Percentiles rank a stretch among this genome's conserved stretches.
Conservation (phyloP, 371 early-diverging fungal species). For the Batrachochytrium dendrobatidis region DNA sequence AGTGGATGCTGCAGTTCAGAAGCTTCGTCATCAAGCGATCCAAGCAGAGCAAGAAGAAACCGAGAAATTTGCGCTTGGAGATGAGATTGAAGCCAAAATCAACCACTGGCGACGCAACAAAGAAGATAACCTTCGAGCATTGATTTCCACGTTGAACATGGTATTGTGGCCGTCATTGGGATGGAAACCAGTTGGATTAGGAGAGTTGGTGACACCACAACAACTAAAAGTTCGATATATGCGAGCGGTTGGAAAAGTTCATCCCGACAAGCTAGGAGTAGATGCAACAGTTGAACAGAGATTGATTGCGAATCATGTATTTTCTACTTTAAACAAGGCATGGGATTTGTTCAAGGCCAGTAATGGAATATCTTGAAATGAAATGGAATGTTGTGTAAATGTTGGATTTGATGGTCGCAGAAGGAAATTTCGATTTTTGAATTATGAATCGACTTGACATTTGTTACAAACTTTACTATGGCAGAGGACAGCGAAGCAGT, state of each 20-base stretch:
- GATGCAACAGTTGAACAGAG: slow-evolving; percentile 67
- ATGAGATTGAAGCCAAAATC: slow-evolving; percentile 66
- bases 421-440: too few relatives aligned
- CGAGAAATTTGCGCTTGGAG: slow-evolving; percentile 60
- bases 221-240: slow-evolving; percentile 89
- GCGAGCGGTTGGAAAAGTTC: slow-evolving; percentile 85
- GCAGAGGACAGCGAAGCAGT: too few relatives aligned
- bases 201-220: slow-evolving; percentile 73
- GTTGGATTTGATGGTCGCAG: too few relatives aligned
- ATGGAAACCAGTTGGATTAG: slow-evolving; percentile 71
- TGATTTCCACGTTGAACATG: slow-evolving; percentile 73
- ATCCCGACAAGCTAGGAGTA: slow-evolving; percentile 84
- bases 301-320: slow-evolving; percentile 82
- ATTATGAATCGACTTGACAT: too few relatives aligned
- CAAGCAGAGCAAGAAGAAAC: slow-evolving; percentile 70
- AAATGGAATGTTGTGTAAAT: background rate
- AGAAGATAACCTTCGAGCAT: slow-evolving; percentile 80
- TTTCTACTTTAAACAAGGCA: slow-evolving; percentile 83
- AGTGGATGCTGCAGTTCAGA: slow-evolving; percentile 35
- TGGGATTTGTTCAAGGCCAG: slow-evolving; percentile 84
- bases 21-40: slow-evolving; percentile 62
- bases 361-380: slow-evolving; percentile 38
- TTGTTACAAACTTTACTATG: too few relatives aligned
- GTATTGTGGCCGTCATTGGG: slow-evolving; percentile 70
- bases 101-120: slow-evolving; percentile 74